Evolutionary conservation across 345 rosid genomes (phyloP).

Genomic region (Moricandia arvensis): DNA sequence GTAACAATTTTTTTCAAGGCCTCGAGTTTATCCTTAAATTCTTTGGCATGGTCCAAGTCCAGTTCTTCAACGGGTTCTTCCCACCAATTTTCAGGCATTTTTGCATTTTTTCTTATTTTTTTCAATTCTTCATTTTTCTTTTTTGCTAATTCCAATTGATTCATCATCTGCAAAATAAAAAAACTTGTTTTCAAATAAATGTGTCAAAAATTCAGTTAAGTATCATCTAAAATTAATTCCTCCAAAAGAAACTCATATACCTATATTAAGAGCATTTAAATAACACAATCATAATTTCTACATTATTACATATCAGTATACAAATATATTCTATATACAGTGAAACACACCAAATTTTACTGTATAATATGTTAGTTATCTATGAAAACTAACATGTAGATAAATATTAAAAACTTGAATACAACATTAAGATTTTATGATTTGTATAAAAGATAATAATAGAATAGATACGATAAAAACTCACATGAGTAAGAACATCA

Average conservation of each 20-base stretch:
- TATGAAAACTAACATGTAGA: background rate
- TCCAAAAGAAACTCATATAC: background rate
- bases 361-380: background rate
- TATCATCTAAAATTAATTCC: background rate
- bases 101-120: conserved; percentile 23
- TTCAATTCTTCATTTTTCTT: conserved; percentile 48
- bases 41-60: conserved; percentile 33
- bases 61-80: conserved; percentile 45
- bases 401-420: background rate
- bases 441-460: background rate
- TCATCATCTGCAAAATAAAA: background rate
- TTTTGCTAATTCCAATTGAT: conserved; percentile 47
- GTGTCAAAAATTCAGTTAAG: background rate
- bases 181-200: background rate
- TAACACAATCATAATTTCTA: background rate
- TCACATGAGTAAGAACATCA: conserved; percentile 41
- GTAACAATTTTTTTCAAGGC: conserved; percentile 41
- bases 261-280: background rate
- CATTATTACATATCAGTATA: background rate
- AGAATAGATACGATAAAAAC: background rate
- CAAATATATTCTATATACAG: background rate
- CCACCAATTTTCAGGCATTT: conserved; percentile 46
- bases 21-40: conserved; percentile 37
- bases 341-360: background rate
- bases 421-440: background rate